A percentile compares a stretch with the other conserved stretches of the same genome.
Evolutionary conservation across 2,329 filamentous ascomycete genomes (phyloP).

Genomic region (Monilinia laxa): DNA sequence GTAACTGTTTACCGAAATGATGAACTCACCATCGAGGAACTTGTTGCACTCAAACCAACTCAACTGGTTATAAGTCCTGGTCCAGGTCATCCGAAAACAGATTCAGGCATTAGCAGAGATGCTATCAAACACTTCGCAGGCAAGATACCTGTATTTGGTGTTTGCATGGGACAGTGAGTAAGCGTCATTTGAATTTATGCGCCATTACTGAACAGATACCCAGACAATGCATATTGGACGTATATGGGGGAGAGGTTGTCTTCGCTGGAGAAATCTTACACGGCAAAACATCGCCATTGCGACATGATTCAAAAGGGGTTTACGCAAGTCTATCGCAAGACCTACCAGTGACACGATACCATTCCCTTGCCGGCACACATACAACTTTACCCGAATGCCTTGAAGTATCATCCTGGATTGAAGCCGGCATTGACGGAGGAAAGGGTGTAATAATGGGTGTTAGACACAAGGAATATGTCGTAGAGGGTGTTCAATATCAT

Average conservation of each 20-base stretch:
- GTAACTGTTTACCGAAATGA: slow-evolving; percentile 93
- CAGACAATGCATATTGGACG: slow-evolving; percentile 92
- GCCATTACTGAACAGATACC: neutral
- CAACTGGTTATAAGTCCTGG: slow-evolving; percentile 94
- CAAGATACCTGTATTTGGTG: slow-evolving; percentile 93
- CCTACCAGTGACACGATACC: slow-evolving; percentile 89
- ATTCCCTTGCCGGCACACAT: slow-evolving; percentile 91
- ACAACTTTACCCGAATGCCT: slow-evolving; percentile 81
- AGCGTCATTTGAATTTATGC: slow-evolving; percentile 4
- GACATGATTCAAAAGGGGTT: slow-evolving; percentile 88
- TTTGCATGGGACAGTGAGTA: slow-evolving; percentile 93
- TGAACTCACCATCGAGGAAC: slow-evolving; percentile 79
- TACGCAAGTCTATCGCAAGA: slow-evolving; percentile 78
- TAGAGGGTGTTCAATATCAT: slow-evolving; percentile 98
- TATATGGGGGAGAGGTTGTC: slow-evolving; percentile 86
- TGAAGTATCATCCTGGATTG: slow-evolving; percentile 88
- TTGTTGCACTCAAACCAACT: slow-evolving; percentile 81
- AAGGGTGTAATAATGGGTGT: slow-evolving; percentile 96
- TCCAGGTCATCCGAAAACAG: slow-evolving; percentile 85
- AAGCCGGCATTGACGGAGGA: slow-evolving; percentile 68
- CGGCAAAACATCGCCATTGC: slow-evolving; percentile 89
- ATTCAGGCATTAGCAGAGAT: slow-evolving; percentile 90
- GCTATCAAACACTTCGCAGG: slow-evolving; percentile 89
- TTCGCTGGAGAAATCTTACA: slow-evolving; percentile 96
- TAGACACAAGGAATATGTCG: slow-evolving; percentile 81